phyloP scores from a whole-genome alignment of 2,329 filamentous ascomycete species.

The Xylaria sp. region DNA sequence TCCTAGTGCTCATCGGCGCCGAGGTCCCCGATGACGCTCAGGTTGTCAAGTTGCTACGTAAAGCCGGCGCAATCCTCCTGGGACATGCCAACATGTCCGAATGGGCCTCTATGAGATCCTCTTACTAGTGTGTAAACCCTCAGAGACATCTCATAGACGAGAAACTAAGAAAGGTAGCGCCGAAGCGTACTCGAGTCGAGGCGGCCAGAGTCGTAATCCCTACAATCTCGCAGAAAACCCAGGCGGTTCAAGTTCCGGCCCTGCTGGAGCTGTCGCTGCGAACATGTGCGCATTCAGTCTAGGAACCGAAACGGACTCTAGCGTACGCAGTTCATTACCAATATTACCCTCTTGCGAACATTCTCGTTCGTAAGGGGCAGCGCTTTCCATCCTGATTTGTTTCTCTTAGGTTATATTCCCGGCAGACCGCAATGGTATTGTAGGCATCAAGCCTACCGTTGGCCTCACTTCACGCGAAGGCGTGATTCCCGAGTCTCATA shows the following conservation, averaged over 20 bases:
- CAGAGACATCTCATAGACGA: neutral
- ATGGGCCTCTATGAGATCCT: conserved; percentile 68
- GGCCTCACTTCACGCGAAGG: conserved; percentile 55
- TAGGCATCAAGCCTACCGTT: conserved; percentile 72
- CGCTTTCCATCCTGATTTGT: neutral
- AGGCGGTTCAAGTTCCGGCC: conserved; percentile 64
- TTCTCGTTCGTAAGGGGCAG: neutral
- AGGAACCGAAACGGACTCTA: conserved; percentile 70
- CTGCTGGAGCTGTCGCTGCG: conserved; percentile 57
- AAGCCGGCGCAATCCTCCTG: conserved; percentile 50
- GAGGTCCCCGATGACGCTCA: conserved; percentile 63
- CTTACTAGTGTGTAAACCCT: conserved; percentile 42
- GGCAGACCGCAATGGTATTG: conserved; percentile 61
- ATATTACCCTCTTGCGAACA: neutral
- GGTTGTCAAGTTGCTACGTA: conserved; percentile 58
- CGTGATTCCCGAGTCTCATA: conserved; percentile 60
- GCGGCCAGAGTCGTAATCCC: conserved; percentile 58
- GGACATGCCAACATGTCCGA: conserved; percentile 68
- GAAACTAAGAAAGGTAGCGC: conserved; percentile 33
- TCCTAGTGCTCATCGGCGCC: conserved; percentile 59
- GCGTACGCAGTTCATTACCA: conserved; percentile 28
- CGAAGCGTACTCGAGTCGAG: conserved; percentile 60
- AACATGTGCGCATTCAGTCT: conserved; percentile 60
- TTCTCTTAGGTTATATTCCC: conserved; percentile 56
- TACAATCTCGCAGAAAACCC: conserved; percentile 67